These are phyloP conservation scores for Neofusicoccum cordaticola DNA, from an alignment of 2,329 filamentous ascomycete genomes.

Conservation along the genomic window DNA sequence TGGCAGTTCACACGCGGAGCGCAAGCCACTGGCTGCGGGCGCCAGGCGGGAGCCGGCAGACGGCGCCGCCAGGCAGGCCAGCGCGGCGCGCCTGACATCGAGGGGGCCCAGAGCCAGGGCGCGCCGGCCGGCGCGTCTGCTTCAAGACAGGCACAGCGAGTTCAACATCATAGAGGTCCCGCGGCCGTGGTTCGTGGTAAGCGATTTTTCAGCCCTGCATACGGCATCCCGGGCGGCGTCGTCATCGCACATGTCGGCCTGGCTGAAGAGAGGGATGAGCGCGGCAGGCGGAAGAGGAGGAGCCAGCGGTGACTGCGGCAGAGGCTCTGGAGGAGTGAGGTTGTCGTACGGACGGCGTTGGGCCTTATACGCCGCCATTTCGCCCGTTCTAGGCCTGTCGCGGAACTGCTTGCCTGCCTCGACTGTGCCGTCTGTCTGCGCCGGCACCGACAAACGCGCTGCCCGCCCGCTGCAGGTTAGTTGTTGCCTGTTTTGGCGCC, in stretches of 20 bases:
- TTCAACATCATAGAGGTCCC: slow-evolving; percentile 1
- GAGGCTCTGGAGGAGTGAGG: neutral
- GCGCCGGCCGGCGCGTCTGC: too few species aligned
- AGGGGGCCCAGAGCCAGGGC: too few species aligned
- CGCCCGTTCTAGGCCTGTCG: slow-evolving; percentile 5
- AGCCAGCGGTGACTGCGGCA: neutral
- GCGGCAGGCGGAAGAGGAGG: neutral
- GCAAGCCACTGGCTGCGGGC: too few species aligned
- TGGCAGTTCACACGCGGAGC: neutral
- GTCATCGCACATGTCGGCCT: slow-evolving; percentile 3
- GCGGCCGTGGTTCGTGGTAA: neutral
- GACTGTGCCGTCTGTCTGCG: neutral
- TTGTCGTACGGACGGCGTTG: neutral
- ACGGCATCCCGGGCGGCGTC: neutral
- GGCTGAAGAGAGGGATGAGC: neutral
- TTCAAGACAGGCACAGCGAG: too few species aligned
- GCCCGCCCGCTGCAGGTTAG: neutral
- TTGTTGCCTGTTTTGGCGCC: slow-evolving; percentile 1
- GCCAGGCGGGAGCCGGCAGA: neutral
- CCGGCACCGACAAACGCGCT: neutral
- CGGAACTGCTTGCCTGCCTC: neutral
- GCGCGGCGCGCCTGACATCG: neutral
- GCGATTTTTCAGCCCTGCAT: slow-evolving; percentile 9
- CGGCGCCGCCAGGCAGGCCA: neutral
- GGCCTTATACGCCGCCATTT: neutral